A percentile compares a stretch with the other conserved stretches of the same genome.
These are phyloP conservation scores for Colletotrichum magnum DNA, from an alignment of 2,329 filamentous ascomycete genomes.

Conservation along the genomic window DNA sequence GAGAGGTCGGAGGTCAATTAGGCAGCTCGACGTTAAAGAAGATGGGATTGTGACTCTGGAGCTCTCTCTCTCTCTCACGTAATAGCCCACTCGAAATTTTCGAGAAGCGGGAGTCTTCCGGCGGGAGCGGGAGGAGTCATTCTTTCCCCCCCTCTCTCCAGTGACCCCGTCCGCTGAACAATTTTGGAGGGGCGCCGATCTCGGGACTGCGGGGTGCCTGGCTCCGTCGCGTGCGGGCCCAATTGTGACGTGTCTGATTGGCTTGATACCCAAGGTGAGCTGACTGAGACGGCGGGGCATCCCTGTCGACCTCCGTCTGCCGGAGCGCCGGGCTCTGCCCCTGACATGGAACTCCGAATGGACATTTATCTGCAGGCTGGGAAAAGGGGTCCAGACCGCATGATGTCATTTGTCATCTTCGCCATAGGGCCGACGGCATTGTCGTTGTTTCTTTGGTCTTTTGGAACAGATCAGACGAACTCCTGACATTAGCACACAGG, in stretches of 20 bases:
- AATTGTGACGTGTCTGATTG: constrained; percentile 6
- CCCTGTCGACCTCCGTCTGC: constrained; percentile 34
- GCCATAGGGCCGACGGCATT: too few relatives aligned
- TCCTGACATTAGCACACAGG: neutral
- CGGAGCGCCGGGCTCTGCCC: constrained; percentile 12
- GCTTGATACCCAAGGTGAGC: neutral
- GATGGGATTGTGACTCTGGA: constrained; percentile 7
- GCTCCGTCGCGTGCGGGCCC: neutral
- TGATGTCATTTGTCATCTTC: constrained; percentile 14
- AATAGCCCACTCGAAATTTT: constrained; percentile 20
- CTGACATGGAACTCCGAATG: neutral
- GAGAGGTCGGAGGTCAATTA: neutral
- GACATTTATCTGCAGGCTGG: too few relatives aligned
- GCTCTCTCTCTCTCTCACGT: constrained; percentile 25
- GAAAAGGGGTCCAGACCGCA: neutral
- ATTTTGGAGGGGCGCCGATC: constrained; percentile 35
- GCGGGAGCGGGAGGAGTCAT: constrained; percentile 19
- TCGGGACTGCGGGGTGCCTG: constrained; percentile 36
- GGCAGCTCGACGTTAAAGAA: constrained; percentile 12
- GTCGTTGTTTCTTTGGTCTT: neutral
- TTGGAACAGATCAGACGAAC: neutral
- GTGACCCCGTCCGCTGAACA: neutral
- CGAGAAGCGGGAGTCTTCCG: neutral
- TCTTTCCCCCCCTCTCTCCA: constrained; percentile 2
- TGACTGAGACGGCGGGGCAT: constrained; percentile 19